phyloP scores from a whole-genome alignment of 371 early-diverging fungal species.

The Apophysomyces ossiformis region DNA sequence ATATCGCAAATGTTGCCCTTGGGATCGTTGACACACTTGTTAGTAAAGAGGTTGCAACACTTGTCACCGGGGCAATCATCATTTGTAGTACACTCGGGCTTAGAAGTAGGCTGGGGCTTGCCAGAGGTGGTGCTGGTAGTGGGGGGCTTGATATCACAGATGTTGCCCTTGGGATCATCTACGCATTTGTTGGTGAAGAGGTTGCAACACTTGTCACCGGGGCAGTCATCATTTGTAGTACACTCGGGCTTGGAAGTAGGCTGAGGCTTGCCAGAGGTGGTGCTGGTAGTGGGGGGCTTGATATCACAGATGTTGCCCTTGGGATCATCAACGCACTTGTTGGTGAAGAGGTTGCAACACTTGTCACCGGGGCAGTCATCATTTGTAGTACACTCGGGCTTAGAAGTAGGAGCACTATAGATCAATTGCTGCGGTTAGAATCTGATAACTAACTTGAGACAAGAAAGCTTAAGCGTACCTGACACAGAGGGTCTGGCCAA shows the following conservation, averaged over 20 bases:
- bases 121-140: conserved; percentile 17
- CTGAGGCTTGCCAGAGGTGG: background rate
- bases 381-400: conserved; percentile 16
- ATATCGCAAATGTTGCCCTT: conserved; percentile 16
- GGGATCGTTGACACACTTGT: conserved; percentile 17
- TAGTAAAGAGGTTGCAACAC: conserved; percentile 19
- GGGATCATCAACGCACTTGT: conserved; percentile 5
- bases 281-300: background rate
- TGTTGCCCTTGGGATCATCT: conserved; percentile 13
- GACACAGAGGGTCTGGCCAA: conserved; percentile 17
- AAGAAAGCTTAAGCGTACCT: background rate
- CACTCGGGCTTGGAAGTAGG: conserved; percentile 2
- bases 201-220: conserved; percentile 19
- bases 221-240: conserved; percentile 7
- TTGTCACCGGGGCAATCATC: conserved; percentile 20
- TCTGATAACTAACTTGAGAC: background rate
- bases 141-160: conserved; percentile 19
- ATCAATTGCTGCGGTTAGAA: background rate
- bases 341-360: conserved; percentile 19
- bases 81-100: conserved; percentile 18
- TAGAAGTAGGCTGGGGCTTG: background rate
- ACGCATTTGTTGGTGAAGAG: conserved; percentile 17
- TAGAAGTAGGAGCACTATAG: background rate
- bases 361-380: conserved; percentile 18
- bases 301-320: background rate